These are phyloP conservation scores for Myrica gale DNA, from an alignment of 306 rosid species.

Conservation along the genomic window DNA sequence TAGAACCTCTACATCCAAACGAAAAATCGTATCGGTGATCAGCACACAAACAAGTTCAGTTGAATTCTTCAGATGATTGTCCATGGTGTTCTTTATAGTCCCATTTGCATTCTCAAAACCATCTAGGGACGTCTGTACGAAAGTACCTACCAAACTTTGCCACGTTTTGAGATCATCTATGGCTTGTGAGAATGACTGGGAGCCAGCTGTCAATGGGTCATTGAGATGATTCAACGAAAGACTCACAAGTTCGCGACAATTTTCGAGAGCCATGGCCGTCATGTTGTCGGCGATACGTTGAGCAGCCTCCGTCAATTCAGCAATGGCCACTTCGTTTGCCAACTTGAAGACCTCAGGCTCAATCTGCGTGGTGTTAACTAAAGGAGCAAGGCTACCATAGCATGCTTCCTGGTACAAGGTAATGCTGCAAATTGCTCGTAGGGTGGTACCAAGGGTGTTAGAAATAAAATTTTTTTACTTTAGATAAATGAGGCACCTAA, in stretches of 20 bases:
- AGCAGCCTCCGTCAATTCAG: conserved; percentile 42
- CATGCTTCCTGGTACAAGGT: conserved; percentile 62
- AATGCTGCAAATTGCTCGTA: conserved; percentile 54
- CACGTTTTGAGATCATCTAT: conserved; percentile 67
- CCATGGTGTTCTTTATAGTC: conserved; percentile 12
- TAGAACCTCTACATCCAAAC: no score
- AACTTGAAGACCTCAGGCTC: conserved; percentile 50
- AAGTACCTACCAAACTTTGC: conserved; percentile 76
- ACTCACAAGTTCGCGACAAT: conserved; percentile 53
- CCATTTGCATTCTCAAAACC: conserved; percentile 41
- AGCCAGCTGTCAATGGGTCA: conserved; percentile 30
- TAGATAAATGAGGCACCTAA: no score
- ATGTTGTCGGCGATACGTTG: conserved; percentile 15
- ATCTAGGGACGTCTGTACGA: conserved; percentile 68
- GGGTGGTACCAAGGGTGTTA: no score
- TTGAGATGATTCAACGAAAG: conserved; percentile 65
- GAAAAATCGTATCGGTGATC: no score
- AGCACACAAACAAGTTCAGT: no score
- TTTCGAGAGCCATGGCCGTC: conserved; percentile 39
- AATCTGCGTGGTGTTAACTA: conserved; percentile 30
- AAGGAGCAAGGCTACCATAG: conserved; percentile 40
- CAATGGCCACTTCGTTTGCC: conserved; percentile 45
- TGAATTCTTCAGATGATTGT: conserved; percentile 46
- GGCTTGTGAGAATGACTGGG: conserved; percentile 35
- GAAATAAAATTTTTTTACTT: no score